Base-by-base conservation (phyloP, 768 basidiomycete species). In the Paxillus involutus region DNA sequence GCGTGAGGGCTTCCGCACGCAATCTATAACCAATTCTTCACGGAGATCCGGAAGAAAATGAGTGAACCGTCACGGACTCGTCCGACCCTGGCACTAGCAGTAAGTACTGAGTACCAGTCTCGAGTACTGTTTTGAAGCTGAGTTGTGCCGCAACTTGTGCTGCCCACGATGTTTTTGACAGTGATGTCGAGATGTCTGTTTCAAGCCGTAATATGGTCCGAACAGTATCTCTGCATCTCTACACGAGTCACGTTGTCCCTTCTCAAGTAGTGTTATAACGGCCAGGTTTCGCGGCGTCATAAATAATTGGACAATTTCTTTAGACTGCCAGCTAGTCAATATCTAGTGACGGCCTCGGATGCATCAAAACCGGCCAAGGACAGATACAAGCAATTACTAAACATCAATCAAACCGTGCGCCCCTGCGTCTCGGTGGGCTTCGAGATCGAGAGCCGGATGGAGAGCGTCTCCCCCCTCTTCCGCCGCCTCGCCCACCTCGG, bases 401-500 rank as follows among this genome's bases (percentile, higher is more conserved):
- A 32, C 3, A 42, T 71, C 59, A 73, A 48, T 71, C 70, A 43
- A 73, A 71, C 21, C 71, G 65, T 11, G 68, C 61, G 6, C 43
- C 63, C 57, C 70, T 62, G 30, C 77, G 69, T 43, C 74, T 68
- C 6, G 71, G 69, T n/a, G 77, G 77, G 53, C 75, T 78, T 47
- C 75, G 67, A 10, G 77, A 78, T 21, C 73, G 61, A 13, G 73
- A 75, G 30, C 63, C 56, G 6, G 77, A 73, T 1, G 61, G 62
- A 0, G 73, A 70, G 41, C 75, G 70, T 59, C 77, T 75, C 40
- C 72, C 71, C 19, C 68, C 75, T 53, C 75, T 75, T 24, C 77
- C 75, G 21, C 75, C 69, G n/a, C 74, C 73, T 26, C 80, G 71
- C 13, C 75, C 69, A 33, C 79, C 77, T 40, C 66, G 62, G 48